A percentile compares a stretch with the other conserved stretches of the same genome.
Conservation (phyloP, 208 protist genomes). For the Endotrypanum monterogeii region DNA sequence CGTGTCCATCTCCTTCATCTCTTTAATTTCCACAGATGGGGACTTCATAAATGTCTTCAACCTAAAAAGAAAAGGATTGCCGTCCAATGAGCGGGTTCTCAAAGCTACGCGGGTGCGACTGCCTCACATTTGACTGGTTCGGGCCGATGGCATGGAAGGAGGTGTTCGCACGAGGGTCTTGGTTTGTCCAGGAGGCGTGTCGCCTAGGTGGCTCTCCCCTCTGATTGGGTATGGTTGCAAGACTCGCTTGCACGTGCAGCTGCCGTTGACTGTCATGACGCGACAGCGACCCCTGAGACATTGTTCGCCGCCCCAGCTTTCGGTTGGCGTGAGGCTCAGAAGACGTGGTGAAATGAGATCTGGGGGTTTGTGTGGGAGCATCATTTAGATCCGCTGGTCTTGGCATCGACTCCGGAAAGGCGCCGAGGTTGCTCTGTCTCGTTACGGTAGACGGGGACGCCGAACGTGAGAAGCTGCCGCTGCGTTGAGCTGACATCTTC, state of each 20-base stretch:
- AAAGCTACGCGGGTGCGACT: constrained; percentile 2
- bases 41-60: neutral
- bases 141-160: constrained; percentile 2
- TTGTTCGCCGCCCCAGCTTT: neutral
- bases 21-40: neutral
- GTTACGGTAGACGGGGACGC: neutral
- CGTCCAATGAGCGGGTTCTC: constrained; percentile 31
- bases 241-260: too few species aligned
- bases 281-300: neutral
- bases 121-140: too few species aligned
- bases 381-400: constrained; percentile 6
- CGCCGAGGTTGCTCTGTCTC: constrained; percentile 3
- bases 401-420: neutral
- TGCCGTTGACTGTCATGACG: constrained; percentile 5
- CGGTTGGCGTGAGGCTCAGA: neutral
- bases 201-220: too few species aligned
- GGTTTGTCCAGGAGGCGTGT: too few species aligned
- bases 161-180: too few species aligned
- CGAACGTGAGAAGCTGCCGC: constrained; percentile 1
- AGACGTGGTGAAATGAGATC: neutral
- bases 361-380: neutral
- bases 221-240: too few species aligned
- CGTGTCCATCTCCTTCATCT: neutral
- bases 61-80: constrained; percentile 15
- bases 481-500: constrained; percentile 8